Percentiles rank a stretch among this genome's conserved stretches.
phyloP scores from a whole-genome alignment of 139 green algal species.

The Ulvella scutata region DNA sequence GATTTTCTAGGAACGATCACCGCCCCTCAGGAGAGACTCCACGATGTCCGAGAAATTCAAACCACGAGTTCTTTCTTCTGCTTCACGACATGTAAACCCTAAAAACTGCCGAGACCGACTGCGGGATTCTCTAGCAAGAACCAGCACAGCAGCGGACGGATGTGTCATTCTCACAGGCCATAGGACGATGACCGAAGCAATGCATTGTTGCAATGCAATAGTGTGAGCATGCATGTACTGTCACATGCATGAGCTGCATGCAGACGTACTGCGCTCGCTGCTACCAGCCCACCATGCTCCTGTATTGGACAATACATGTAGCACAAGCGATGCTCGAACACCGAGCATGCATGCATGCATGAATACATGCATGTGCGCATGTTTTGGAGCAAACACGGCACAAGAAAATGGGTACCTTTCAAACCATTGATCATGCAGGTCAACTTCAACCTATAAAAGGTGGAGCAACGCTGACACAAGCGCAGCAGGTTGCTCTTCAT shows the following conservation, averaged over 20 bases:
- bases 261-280: background rate
- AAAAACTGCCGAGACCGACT: too few species aligned
- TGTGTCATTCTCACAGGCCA: too few species aligned
- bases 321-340: background rate
- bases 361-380: background rate
- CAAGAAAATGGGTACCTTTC: background rate
- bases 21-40: too few species aligned
- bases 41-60: background rate
- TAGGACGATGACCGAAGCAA: too few species aligned
- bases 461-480: slow-evolving; percentile 11
- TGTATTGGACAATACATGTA: background rate
- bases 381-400: background rate
- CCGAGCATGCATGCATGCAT: background rate
- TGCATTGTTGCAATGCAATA: background rate
- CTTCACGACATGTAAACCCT: background rate
- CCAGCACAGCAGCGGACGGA: too few species aligned
- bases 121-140: too few species aligned
- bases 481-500: slow-evolving; percentile 27
- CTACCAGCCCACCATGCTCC: background rate
- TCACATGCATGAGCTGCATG: background rate
- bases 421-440: background rate
- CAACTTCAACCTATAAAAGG: too few species aligned
- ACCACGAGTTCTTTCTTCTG: background rate
- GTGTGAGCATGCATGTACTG: background rate
- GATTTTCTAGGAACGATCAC: too few species aligned